Evolutionary conservation across 306 rosid species (phyloP).

Genomic region (Acacia melanoxylon): DNA sequence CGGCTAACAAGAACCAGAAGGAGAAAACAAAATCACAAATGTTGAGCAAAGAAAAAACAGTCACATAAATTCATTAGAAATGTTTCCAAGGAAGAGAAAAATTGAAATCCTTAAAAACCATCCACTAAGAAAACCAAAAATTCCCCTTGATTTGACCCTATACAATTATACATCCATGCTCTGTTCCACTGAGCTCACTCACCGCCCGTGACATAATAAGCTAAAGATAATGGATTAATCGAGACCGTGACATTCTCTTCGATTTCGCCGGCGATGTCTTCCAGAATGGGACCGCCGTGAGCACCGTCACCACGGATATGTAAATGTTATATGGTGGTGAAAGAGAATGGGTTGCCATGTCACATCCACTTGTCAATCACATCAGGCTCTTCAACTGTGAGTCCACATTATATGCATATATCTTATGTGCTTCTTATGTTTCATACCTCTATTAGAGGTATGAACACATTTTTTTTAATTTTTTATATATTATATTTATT

Average conservation of each 20-base stretch:
- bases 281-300: slow-evolving; percentile 44
- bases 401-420: no score
- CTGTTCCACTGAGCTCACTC: slow-evolving; percentile 21
- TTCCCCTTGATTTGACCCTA: slow-evolving; percentile 29
- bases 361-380: no score
- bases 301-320: not conserved
- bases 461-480: no score
- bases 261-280: slow-evolving; percentile 56
- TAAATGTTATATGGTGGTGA: no score
- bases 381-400: no score
- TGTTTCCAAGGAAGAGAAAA: not conserved
- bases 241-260: slow-evolving; percentile 59
- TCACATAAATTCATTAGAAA: not conserved
- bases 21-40: not conserved
- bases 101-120: not conserved
- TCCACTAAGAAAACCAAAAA: no score
- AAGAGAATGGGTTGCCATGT: no score
- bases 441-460: no score
- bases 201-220: slow-evolving; percentile 89
- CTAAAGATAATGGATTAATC: slow-evolving; percentile 80
- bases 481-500: no score
- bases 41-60: not conserved
- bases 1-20: not conserved
- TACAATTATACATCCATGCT: not conserved
- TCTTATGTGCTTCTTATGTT: no score